Evolutionary conservation across 2,329 filamentous ascomycete genomes (phyloP).

Genomic region (Monilinia polystroma): DNA sequence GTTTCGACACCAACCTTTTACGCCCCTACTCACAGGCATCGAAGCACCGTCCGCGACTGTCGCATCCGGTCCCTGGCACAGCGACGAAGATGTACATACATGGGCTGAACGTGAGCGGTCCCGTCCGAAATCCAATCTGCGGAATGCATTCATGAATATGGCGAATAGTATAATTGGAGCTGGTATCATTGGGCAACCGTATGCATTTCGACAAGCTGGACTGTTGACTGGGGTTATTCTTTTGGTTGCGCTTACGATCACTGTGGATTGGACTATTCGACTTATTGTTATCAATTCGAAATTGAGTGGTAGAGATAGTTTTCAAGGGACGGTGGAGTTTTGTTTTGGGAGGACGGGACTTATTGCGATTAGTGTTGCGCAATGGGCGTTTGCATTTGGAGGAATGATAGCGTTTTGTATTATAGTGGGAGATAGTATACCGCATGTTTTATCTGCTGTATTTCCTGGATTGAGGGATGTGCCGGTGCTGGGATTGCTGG

Average conservation of each 20-base stretch:
- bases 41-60: constrained; percentile 78
- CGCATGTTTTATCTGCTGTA: constrained; percentile 78
- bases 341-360: constrained; percentile 89
- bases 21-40: constrained; percentile 77
- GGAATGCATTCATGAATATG: constrained; percentile 98
- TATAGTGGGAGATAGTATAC: constrained; percentile 95
- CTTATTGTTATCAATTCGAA: constrained; percentile 98
- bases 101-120: constrained; percentile 55
- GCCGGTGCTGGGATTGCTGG: constrained; percentile 78
- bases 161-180: constrained; percentile 94
- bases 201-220: constrained; percentile 92
- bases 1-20: constrained; percentile 32
- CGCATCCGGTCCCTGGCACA: constrained; percentile 44
- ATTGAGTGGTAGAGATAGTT: constrained; percentile 87
- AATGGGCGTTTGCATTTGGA: constrained; percentile 98
- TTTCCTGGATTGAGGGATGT: constrained; percentile 73
- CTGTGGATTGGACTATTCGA: constrained; percentile 96
- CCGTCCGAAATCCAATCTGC: constrained; percentile 80
- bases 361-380: constrained; percentile 83
- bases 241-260: constrained; percentile 74
- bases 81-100: constrained; percentile 46
- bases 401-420: constrained; percentile 98
- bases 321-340: constrained; percentile 92
- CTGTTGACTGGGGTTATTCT: constrained; percentile 76
- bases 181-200: constrained; percentile 80